Conservation (phyloP, 2,329 filamentous ascomycete genomes). For the Botrytis fabae region DNA sequence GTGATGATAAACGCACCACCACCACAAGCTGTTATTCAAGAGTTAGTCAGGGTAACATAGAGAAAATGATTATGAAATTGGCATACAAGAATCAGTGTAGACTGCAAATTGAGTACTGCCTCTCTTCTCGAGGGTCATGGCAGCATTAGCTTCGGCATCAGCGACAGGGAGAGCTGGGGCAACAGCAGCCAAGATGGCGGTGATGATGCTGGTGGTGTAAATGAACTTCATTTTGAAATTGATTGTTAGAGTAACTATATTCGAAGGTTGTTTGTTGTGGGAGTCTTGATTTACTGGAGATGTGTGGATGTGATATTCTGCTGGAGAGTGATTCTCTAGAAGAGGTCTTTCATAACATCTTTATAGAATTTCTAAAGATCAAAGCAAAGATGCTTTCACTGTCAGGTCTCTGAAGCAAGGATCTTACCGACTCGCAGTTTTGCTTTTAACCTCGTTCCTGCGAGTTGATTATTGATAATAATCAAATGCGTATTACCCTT, state of each 20-base stretch:
- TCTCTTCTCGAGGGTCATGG: background rate
- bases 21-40: background rate
- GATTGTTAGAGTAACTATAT: background rate
- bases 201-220: conserved; percentile 19
- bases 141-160: background rate
- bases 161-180: conserved; percentile 2
- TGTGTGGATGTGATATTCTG: background rate
- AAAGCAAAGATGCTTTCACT: background rate
- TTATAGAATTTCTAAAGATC: background rate
- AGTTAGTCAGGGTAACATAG: background rate
- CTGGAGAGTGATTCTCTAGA: background rate
- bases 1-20: conserved; percentile 1
- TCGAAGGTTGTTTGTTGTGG: background rate
- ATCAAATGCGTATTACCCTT: background rate
- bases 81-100: conserved; percentile 17
- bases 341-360: background rate
- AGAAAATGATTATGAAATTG: background rate
- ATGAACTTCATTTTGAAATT: conserved; percentile 15
- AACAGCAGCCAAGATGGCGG: conserved; percentile 8
- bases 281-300: background rate
- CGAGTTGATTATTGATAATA: conserved; percentile 18
- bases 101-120: conserved; percentile 10
- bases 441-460: background rate
- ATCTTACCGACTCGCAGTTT: background rate
- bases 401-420: background rate